These are phyloP conservation scores for Thoreauomyces humboldtii DNA, from an alignment of 192 early-diverging fungal species.

Conservation along the genomic window DNA sequence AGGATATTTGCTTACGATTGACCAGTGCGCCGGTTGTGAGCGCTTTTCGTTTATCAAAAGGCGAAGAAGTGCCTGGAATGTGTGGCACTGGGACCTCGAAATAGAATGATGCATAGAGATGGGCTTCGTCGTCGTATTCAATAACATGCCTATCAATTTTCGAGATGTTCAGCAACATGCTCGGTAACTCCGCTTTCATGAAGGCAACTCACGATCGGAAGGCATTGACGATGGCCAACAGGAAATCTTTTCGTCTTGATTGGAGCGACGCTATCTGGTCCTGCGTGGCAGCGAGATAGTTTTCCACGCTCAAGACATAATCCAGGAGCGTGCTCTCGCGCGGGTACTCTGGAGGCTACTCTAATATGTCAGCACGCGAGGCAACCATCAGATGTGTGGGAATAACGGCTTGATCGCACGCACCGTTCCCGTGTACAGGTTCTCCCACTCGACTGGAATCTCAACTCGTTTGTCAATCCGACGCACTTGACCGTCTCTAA, in stretches of 20 bases:
- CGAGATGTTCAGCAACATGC: no score
- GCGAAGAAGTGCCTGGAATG: no score
- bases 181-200: background rate
- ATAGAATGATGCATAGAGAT: slow-evolving; percentile 10
- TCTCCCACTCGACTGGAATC: background rate
- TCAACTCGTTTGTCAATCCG: slow-evolving; percentile 1
- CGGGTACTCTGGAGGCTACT: slow-evolving; percentile 7
- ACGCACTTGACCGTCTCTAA: background rate
- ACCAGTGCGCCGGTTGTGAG: slow-evolving; percentile 1
- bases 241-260: slow-evolving; percentile 9
- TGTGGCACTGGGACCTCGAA: slow-evolving; percentile 7
- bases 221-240: slow-evolving; percentile 1
- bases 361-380: no score
- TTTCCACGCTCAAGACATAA: background rate
- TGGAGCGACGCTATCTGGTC: background rate
- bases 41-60: no score
- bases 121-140: slow-evolving; percentile 7
- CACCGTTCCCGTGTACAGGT: no score
- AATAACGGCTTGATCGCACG: background rate
- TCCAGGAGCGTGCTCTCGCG: background rate
- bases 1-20: slow-evolving; percentile 12
- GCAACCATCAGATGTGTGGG: no score
- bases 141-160: slow-evolving; percentile 5
- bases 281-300: background rate
- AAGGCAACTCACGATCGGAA: background rate